Percentiles rank a stretch among this genome's conserved stretches.
Conservation (phyloP, 768 basidiomycete species). For the Leccinum subgranulosum region DNA sequence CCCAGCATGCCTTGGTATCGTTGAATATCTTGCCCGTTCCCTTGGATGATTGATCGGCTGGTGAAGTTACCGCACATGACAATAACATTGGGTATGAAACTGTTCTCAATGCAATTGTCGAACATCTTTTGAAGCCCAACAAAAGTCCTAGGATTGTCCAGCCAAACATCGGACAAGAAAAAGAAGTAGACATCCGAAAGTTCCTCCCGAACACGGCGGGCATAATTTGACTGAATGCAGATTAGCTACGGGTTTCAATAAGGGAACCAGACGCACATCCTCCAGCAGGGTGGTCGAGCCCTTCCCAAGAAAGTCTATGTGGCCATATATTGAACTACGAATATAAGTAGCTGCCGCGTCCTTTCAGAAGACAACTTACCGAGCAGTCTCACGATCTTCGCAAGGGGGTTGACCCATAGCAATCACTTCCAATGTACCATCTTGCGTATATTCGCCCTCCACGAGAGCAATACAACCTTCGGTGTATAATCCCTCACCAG, state of each 20-base stretch:
- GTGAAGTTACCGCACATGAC: conserved; percentile 96
- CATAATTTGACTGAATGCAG: conserved; percentile 53
- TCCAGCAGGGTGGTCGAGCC: conserved; percentile 88
- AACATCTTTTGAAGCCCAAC: conserved; percentile 80
- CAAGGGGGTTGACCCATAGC: conserved; percentile 98
- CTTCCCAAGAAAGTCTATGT: conserved; percentile 95
- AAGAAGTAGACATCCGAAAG: conserved; percentile 82
- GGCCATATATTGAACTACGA: conserved; percentile 85
- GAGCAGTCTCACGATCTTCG: conserved; percentile 79
- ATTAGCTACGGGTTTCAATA: background rate
- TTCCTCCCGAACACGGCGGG: conserved; percentile 62
- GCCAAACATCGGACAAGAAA: conserved; percentile 93
- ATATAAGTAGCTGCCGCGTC: conserved; percentile 7
- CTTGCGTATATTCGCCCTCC: conserved; percentile 95
- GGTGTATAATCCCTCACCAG: conserved; percentile 93
- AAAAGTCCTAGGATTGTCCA: conserved; percentile 85
- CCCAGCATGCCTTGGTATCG: conserved; percentile 71
- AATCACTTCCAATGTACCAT: conserved; percentile 81
- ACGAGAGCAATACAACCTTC: conserved; percentile 95
- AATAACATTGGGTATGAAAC: conserved; percentile 84
- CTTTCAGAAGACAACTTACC: conserved; percentile 43
- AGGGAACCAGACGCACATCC: conserved; percentile 57
- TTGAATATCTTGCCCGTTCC: conserved; percentile 73
- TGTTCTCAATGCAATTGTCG: conserved; percentile 84
- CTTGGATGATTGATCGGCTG: conserved; percentile 74